Evolutionary conservation across 768 basidiomycete species (phyloP).

Genomic region (Hortiboletus flavorubellus): DNA sequence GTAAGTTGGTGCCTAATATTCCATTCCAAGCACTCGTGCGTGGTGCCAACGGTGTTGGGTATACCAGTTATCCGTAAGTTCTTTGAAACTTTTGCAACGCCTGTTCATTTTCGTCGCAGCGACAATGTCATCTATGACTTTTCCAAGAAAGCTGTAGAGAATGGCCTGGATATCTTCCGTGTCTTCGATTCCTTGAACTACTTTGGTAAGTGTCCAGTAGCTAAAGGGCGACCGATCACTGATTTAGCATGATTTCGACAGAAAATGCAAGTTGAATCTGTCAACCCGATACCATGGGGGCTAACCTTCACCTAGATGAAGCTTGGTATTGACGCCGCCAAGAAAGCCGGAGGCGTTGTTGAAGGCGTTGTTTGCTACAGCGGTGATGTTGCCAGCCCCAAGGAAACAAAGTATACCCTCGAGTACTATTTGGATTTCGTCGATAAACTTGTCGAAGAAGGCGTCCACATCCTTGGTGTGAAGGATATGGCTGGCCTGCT

Average conservation of each 20-base stretch:
- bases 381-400: slow-evolving; percentile 92
- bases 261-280: slow-evolving; percentile 57
- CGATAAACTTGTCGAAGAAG: slow-evolving; percentile 87
- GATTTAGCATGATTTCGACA: slow-evolving; percentile 26
- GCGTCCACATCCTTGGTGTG: slow-evolving; percentile 94
- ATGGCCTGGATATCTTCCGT: slow-evolving; percentile 98
- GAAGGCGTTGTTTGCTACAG: slow-evolving; percentile 99
- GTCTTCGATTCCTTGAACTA: slow-evolving; percentile 99
- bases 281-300: neutral
- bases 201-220: slow-evolving; percentile 59
- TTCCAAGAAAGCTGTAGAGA: slow-evolving; percentile 99
- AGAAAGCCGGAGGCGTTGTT: slow-evolving; percentile 98
- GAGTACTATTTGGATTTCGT: slow-evolving; percentile 97
- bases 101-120: slow-evolving; percentile 36
- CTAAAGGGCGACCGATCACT: neutral
- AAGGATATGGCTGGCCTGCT: slow-evolving; percentile 99
- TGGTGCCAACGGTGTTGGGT: slow-evolving; percentile 98
- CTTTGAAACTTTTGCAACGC: neutral
- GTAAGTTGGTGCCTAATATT: slow-evolving; percentile 97
- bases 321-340: slow-evolving; percentile 98
- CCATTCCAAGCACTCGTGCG: slow-evolving; percentile 98
- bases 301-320: slow-evolving; percentile 62
- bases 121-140: slow-evolving; percentile 99
- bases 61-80: slow-evolving; percentile 93
- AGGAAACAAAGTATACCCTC: slow-evolving; percentile 95